These are phyloP conservation scores for Pseudogymnoascus sp. DNA, from an alignment of 2,329 filamentous ascomycete species.

Conservation along the genomic window DNA sequence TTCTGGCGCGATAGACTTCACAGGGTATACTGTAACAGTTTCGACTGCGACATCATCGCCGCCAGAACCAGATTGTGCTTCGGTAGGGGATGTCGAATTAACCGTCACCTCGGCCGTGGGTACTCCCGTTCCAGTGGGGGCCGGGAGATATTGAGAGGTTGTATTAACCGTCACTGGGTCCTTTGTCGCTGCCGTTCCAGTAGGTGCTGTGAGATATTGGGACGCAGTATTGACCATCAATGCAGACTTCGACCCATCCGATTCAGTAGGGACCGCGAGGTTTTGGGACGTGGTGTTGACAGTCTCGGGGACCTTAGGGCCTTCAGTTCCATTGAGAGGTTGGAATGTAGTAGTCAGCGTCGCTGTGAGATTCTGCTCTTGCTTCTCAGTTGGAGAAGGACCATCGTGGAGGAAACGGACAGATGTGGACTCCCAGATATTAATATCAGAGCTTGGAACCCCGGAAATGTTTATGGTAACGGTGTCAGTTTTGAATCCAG, in stretches of 20 bases:
- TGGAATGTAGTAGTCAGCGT: background rate
- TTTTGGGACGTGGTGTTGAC: background rate
- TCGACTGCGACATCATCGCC: background rate
- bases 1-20: background rate
- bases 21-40: background rate
- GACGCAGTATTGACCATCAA: background rate
- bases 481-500: background rate
- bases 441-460: background rate
- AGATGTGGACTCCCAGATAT: background rate
- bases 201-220: background rate
- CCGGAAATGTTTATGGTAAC: background rate
- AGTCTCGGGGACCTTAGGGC: background rate
- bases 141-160: background rate
- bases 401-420: background rate
- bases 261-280: background rate
- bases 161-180: background rate
- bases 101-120: background rate
- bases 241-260: background rate
- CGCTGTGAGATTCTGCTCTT: background rate
- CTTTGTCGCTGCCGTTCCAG: background rate
- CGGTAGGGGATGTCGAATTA: background rate
- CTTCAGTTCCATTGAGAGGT: background rate
- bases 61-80: background rate
- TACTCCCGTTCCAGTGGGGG: background rate
- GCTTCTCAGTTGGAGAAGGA: background rate